Evolutionary conservation across 371 early-diverging fungal species (phyloP).

Genomic region (Basidiobolus meristosporus): DNA sequence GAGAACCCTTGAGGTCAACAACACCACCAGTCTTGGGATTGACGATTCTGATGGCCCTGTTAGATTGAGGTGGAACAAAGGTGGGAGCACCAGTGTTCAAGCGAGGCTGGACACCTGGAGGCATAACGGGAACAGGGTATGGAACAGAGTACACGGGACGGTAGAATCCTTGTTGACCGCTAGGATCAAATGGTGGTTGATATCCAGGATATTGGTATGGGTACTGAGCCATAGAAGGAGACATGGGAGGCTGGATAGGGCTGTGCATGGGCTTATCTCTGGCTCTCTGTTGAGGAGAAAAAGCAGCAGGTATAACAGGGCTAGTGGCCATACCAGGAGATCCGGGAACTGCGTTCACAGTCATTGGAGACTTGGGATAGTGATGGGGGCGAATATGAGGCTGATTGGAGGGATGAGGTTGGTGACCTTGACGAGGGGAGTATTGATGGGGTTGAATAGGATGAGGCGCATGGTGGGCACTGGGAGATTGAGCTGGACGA

Average conservation of each 20-base stretch:
- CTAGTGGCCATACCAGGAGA: too few relatives aligned
- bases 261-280: too few relatives aligned
- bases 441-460: not conserved
- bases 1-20: not conserved
- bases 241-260: too few relatives aligned
- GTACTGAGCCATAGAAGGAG: not conserved
- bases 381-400: not conserved
- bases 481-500: not conserved
- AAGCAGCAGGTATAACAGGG: too few relatives aligned
- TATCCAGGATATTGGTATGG: not conserved
- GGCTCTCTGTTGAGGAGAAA: too few relatives aligned
- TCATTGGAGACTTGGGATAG: not conserved
- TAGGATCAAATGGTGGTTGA: not conserved
- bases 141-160: not conserved
- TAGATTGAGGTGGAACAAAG: conserved; percentile 1
- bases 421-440: not conserved
- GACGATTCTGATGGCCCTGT: conserved; percentile 4
- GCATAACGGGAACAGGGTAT: conserved; percentile 1
- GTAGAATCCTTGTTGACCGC: not conserved
- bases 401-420: not conserved
- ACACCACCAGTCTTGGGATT: conserved; percentile 1
- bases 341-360: not conserved
- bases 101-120: not conserved
- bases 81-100: not conserved
- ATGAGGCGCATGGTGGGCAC: not conserved